These are phyloP conservation scores for Leucocoprinus sp. DNA, from an alignment of 768 basidiomycete species.

Conservation along the genomic window DNA sequence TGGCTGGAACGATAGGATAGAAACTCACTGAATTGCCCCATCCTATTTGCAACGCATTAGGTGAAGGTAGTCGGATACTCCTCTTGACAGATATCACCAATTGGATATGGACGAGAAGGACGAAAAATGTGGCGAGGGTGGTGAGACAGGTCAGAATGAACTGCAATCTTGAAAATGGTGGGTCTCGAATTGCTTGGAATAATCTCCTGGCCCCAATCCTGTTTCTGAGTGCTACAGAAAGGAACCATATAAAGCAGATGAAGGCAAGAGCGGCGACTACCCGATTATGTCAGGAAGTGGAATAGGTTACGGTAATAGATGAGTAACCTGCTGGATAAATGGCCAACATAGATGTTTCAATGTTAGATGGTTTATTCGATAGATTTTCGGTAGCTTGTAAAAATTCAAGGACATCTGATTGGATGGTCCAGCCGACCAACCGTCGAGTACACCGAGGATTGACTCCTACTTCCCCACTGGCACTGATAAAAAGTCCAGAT, in stretches of 20 bases:
- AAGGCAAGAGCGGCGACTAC: background rate
- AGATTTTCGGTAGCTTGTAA: background rate
- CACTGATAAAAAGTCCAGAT: background rate
- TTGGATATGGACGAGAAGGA: slow-evolving; percentile 4
- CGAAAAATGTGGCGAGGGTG: slow-evolving; percentile 1
- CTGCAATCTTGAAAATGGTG: background rate
- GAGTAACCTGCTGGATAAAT: slow-evolving; percentile 1
- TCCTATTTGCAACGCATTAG: background rate
- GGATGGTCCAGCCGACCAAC: slow-evolving; percentile 1
- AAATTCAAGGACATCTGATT: background rate
- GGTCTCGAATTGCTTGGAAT: background rate
- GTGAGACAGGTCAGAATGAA: background rate
- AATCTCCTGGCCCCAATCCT: background rate
- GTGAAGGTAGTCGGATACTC: background rate
- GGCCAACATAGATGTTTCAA: slow-evolving; percentile 1
- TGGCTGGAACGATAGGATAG: background rate
- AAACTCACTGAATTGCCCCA: slow-evolving; percentile 7
- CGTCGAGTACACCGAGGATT: background rate
- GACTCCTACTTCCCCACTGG: background rate
- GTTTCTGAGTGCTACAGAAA: background rate
- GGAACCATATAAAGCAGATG: background rate
- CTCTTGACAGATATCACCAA: slow-evolving; percentile 2
- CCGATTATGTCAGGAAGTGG: background rate
- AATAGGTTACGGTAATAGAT: background rate
- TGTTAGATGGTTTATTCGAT: background rate